Base-by-base conservation (phyloP, 768 basidiomycete species). In the Galerina sulciceps region DNA sequence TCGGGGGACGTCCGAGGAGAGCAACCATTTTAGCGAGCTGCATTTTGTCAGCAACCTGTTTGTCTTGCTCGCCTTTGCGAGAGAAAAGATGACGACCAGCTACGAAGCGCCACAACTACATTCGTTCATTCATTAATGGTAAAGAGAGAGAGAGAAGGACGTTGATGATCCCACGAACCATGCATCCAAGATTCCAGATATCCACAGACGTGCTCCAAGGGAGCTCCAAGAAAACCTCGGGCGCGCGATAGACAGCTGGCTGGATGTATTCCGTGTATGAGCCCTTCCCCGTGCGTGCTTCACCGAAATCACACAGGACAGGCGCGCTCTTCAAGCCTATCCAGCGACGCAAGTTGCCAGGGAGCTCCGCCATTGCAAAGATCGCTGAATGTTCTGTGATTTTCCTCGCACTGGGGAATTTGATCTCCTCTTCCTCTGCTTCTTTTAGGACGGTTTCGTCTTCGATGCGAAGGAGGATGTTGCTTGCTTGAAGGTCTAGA, bases 161-260 rank as follows among this genome's bases (percentile, higher is more conserved):
- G 10, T 1, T 41, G 40, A 10, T 41, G 40, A 48, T 10, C 5
- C 36, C 34, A 64, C 72, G 15, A 43, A 73, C 72, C 67, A 71
- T 47, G 26, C 62, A 58, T 9, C 67, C 73, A 31, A 71, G 36
- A 53, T 66, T 72, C 71, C 73, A 74, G 11, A 74, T 66, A 59
- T 74, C 72, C 11, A 69, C 66, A 26, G 57, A 55, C 26, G 65
- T 42, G 44, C 59, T 52, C 72, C 72, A 74, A 9, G 68, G 66
- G 14, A 66, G 43, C 1, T 55, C 36, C 6, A 74, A 55, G 50
- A 71, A 59, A 14, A 74, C 68, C 50, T 74, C 73, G n/a, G 69
- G 71, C 10, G 71, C 64, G 15, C 72, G 68, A 52, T 69, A 71
- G 8, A 34, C 53, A 49, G 45, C 18, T 14, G 40, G 40, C 40